Conservation (phyloP, 164 flowering plant species). For the Kingdonia uniflora region DNA sequence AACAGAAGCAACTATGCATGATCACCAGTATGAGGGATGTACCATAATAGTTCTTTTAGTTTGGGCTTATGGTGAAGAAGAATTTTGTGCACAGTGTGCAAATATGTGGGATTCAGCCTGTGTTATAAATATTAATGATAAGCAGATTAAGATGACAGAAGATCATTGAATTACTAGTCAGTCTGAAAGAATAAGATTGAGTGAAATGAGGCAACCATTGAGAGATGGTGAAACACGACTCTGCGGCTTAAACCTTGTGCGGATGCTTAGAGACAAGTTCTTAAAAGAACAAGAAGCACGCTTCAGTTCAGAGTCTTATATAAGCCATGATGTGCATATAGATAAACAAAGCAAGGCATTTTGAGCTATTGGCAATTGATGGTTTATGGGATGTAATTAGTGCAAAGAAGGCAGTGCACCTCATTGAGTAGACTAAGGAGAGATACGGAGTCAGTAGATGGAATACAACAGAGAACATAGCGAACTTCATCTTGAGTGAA, state of each 20-base stretch:
- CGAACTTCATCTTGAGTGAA: slow-evolving; percentile 61
- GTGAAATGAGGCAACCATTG: slow-evolving; percentile 54
- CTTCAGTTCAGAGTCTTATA: slow-evolving; percentile 80
- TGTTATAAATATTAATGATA: slow-evolving; percentile 45
- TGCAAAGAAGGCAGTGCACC: slow-evolving; percentile 63
- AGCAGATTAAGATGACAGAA: slow-evolving; percentile 75
- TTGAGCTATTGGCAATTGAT: slow-evolving; percentile 90
- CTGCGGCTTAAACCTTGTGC: slow-evolving; percentile 84
- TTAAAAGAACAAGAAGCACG: slow-evolving; percentile 84
- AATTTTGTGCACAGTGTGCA: slow-evolving; percentile 82
- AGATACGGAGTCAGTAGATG: slow-evolving; percentile 26
- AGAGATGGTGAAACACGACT: slow-evolving; percentile 86
- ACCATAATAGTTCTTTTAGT: slow-evolving; percentile 90
- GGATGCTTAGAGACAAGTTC: slow-evolving; percentile 97
- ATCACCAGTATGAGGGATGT: slow-evolving; percentile 96
- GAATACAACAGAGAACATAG: slow-evolving; percentile 55
- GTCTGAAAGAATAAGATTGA: slow-evolving; percentile 65
- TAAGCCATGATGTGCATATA: slow-evolving; percentile 64
- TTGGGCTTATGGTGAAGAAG: slow-evolving; percentile 60
- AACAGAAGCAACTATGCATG: slow-evolving; percentile 71
- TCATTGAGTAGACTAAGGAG: slow-evolving; percentile 61
- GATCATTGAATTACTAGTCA: slow-evolving; percentile 71
- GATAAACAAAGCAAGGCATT: slow-evolving; percentile 43
- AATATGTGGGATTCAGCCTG: slow-evolving; percentile 98
- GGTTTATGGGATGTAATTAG: slow-evolving; percentile 97